Evolutionary conservation across 768 basidiomycete genomes (phyloP).

Genomic region (Boletus huronensis): DNA sequence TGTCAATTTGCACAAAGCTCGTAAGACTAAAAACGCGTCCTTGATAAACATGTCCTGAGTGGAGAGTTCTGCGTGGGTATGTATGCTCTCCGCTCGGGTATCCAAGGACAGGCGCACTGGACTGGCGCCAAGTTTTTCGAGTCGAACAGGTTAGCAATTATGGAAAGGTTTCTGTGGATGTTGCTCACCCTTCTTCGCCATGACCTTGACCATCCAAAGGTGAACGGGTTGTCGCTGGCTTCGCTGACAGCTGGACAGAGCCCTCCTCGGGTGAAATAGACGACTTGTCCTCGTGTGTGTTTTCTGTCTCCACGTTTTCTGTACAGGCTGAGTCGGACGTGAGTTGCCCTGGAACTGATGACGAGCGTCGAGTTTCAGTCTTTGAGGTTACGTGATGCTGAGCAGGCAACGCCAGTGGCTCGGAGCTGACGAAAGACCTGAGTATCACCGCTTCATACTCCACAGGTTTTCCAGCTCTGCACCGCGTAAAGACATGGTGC

Average conservation of each 20-base stretch:
- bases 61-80: slow-evolving; percentile 47
- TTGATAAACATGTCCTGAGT: slow-evolving; percentile 91
- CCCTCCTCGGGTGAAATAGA: slow-evolving; percentile 1
- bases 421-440: slow-evolving; percentile 23
- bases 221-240: background rate
- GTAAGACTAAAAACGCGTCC: slow-evolving; percentile 96
- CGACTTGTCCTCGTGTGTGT: background rate
- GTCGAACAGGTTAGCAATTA: slow-evolving; percentile 5
- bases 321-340: background rate
- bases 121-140: slow-evolving; percentile 22
- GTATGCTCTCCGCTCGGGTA: slow-evolving; percentile 17
- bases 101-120: slow-evolving; percentile 20
- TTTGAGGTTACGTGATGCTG: slow-evolving; percentile 3
- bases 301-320: background rate
- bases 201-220: slow-evolving; percentile 4
- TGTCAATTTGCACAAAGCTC: slow-evolving; percentile 94
- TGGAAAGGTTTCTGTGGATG: background rate
- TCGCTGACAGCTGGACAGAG: background rate
- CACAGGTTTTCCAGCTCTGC: slow-evolving; percentile 38
- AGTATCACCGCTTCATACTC: slow-evolving; percentile 15
- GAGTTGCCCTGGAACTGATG: slow-evolving; percentile 1
- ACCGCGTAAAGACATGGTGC: slow-evolving; percentile 90
- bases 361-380: slow-evolving; percentile 11
- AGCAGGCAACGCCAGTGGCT: slow-evolving; percentile 12
- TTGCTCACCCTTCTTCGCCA: slow-evolving; percentile 23